Base-by-base conservation (phyloP, 768 basidiomycete species). In the Mrakia blollopis region DNA sequence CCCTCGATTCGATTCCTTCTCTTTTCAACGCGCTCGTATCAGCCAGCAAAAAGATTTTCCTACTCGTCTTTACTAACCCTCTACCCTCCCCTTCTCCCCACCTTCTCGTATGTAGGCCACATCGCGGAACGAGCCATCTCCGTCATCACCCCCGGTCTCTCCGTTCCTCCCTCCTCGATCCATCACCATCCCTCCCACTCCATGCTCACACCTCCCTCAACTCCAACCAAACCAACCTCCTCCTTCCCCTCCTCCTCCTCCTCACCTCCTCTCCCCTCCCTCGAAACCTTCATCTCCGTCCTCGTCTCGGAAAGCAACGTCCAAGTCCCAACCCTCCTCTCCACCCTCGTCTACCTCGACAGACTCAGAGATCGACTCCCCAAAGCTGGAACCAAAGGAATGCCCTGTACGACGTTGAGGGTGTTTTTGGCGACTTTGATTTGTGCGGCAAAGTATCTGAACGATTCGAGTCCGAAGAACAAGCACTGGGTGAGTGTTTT, bases 391-490 rank as follows among this genome's bases (percentile, higher is more conserved):
- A 91, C 92, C 81, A 89, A 91, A 78, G 81, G 83, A 71, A 83
- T 85, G 81, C 82, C 83, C 16, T 83, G 83, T 78, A 93, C 93
- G 21, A 87, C 91, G 69, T 92, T 94, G 84, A 89, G 93, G 60
- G 93, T 95, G 41, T 94, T 95, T 85, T 88, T 95, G 61, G 93
- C 93, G 71, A 89, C 92, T n/a, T 84, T 94, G 79, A 94, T 95
- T 83, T 86, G 88, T 67, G 93, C 93, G 10, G 90, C 90, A 85
- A 95, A 94, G 89, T 94, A 94, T 82, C 85, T 91, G 50, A 93
- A 94, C 83, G 93, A 95, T 83, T 92, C 91, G 23, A 92, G 91
- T 37, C 87, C 93, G 23, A 94, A 94, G 87, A 94, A 94, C 84
- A 87, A 91, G 70, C 92, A 94, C 83, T 94, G 92, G 92, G 90